These are phyloP conservation scores for Aspergillus sergii DNA, from an alignment of 2,329 filamentous ascomycete species.

Conservation along the genomic window DNA sequence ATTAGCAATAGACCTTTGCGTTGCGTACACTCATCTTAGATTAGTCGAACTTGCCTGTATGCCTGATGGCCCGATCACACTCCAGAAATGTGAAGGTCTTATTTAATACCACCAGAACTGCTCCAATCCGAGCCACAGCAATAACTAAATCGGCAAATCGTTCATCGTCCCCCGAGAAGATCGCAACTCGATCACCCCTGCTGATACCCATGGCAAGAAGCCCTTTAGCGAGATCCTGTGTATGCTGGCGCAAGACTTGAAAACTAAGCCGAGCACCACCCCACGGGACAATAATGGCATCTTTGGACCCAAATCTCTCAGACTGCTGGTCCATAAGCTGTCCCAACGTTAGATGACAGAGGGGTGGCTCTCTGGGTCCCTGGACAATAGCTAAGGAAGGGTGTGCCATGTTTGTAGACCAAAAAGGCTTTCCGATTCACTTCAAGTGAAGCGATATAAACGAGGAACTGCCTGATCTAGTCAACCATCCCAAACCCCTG, in stretches of 20 bases:
- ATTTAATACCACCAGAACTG: constrained; percentile 67
- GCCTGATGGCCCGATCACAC: neutral
- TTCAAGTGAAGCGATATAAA: neutral
- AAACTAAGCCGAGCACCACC: constrained; percentile 3
- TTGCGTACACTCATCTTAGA: neutral
- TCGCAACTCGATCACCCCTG: constrained; percentile 66
- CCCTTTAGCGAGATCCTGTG: neutral
- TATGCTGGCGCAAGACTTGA: neutral
- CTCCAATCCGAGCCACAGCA: constrained; percentile 62
- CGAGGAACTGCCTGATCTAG: neutral
- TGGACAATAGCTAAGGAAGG: constrained; percentile 2
- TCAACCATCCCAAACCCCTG: neutral
- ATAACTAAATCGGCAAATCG: constrained; percentile 66
- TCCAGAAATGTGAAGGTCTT: constrained; percentile 65
- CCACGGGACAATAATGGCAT: constrained; percentile 6
- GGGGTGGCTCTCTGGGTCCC: neutral
- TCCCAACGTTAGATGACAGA: neutral
- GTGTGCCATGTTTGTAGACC: neutral
- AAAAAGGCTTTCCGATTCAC: neutral
- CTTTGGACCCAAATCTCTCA: neutral
- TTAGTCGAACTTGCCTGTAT: neutral
- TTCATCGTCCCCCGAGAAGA: constrained; percentile 63
- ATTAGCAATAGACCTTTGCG: neutral
- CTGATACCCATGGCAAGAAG: constrained; percentile 64
- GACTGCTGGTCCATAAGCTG: constrained; percentile 4